A percentile compares a stretch with the other conserved stretches of the same genome.
phyloP scores from a whole-genome alignment of 2,329 filamentous ascomycete genomes.

The Moelleriella libera region DNA sequence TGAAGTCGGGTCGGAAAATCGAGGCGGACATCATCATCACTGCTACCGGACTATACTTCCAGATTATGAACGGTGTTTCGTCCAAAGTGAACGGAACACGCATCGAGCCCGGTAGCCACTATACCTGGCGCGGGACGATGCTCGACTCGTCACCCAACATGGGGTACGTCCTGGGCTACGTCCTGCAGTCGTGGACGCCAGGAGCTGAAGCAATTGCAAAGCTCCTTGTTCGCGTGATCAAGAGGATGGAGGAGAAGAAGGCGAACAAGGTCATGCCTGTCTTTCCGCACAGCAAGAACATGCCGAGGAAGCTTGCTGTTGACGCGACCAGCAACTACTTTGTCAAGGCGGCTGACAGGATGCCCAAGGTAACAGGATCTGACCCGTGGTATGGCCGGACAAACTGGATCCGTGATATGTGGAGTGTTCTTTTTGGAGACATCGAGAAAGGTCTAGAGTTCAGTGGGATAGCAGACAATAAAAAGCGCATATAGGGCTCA shows the following conservation, averaged over 20 bases:
- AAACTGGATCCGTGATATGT: slow-evolving; percentile 15
- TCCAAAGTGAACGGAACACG: slow-evolving; percentile 38
- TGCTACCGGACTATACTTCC: slow-evolving; percentile 50
- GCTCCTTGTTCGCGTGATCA: slow-evolving; percentile 34
- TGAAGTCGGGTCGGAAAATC: slow-evolving; percentile 33
- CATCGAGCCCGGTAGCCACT: slow-evolving; percentile 33
- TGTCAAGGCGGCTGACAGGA: slow-evolving; percentile 17
- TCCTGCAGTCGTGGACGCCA: slow-evolving; percentile 52
- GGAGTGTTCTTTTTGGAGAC: slow-evolving; percentile 15
- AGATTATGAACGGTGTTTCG: slow-evolving; percentile 37
- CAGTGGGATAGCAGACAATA: slow-evolving; percentile 10
- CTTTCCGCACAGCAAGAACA: slow-evolving; percentile 12
- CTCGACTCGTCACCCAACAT: slow-evolving; percentile 52
- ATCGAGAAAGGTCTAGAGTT: slow-evolving; percentile 18
- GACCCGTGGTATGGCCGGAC: slow-evolving; percentile 21
- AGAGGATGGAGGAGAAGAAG: slow-evolving; percentile 33
- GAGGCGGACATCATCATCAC: slow-evolving; percentile 55
- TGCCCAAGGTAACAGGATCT: slow-evolving; percentile 20
- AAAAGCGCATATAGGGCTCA: slow-evolving; percentile 12
- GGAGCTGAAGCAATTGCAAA: slow-evolving; percentile 40
- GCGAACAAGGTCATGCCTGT: slow-evolving; percentile 31
- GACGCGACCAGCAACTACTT: slow-evolving; percentile 19
- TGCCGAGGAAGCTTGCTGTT: slow-evolving; percentile 12
- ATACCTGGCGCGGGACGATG: slow-evolving; percentile 51
- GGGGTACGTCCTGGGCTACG: slow-evolving; percentile 48